Base-by-base conservation (phyloP, 306 rosid species). In the Urtica urens region DNA sequence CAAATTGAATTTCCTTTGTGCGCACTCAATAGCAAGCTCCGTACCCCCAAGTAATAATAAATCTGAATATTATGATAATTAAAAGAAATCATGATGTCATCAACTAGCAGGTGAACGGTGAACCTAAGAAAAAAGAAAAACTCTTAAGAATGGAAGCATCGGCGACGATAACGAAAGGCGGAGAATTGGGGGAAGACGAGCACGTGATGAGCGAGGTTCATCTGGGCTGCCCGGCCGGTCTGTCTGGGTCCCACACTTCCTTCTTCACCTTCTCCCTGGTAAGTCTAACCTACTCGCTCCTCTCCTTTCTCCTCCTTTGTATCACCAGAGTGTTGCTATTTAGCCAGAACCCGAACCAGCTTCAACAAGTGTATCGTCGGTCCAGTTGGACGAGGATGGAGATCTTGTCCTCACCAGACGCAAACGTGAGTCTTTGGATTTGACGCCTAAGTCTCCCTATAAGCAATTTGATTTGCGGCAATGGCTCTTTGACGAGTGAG, bases 191-290 rank as follows among this genome's bases (percentile, higher is more conserved):
- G 45, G 69, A 51, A 10, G 72, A 55, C 51, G 71, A 69, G 24
- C 63, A 73, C 31, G 93, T 88, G 70, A 88, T 83, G 95, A 88
- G 97, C 67, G 97, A 83, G 59, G 78, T 88, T 27, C 97, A 88
- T 65, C 71, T 81, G 1, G 97, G 95, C 3, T 88, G 95, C 63
- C 90, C 87, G 2, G 68, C 95, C 34, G 77, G 70, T 39, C 49
- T 71, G 34, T 54, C 67, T n/a, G 90, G 83, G 1, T 60, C 93
- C 54, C 63, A 74, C 45, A 51, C 74, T 60, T 80, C 97, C 33
- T 43, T 16, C 55, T 88, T 88, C 86, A 60, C 86, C 42, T 16
- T 83, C 77, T 62, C 56, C 58, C 23, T 59, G n/a, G n/a, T n/a
- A n/a, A n/a, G n/a, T n/a, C n/a, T n/a, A n/a, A n/a, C n/a, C n/a